Percentiles rank a stretch among this genome's conserved stretches.
phyloP scores from a whole-genome alignment of 2,329 filamentous ascomycete species.

The Diaporthe destruens region DNA sequence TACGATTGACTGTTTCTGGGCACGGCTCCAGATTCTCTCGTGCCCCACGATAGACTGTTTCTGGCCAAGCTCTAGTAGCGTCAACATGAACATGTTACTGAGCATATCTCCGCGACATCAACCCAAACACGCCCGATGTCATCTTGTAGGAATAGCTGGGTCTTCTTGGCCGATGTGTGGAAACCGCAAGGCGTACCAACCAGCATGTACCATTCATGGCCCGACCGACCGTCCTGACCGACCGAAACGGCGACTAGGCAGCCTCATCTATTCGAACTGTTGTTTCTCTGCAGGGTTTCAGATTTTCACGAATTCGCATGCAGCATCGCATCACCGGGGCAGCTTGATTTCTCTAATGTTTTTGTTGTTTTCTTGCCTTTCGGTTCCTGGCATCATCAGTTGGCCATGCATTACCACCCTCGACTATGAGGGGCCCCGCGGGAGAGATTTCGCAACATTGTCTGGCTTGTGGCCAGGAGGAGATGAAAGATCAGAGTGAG shows the following conservation, averaged over 20 bases:
- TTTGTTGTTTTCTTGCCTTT: neutral
- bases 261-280: neutral
- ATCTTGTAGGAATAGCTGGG: conserved; percentile 22
- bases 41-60: neutral
- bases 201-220: conserved; percentile 15
- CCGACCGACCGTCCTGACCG: neutral
- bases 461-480: neutral
- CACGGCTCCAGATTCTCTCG: neutral
- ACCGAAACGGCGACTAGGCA: neutral
- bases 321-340: conserved; percentile 24
- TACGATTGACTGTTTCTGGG: neutral
- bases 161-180: neutral
- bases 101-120: neutral
- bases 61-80: neutral
- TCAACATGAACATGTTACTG: neutral
- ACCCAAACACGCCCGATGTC: neutral
- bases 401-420: neutral
- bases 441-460: neutral
- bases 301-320: neutral
- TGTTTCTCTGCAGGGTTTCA: conserved; percentile 21
- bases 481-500: neutral
- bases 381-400: conserved; percentile 20
- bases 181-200: neutral
- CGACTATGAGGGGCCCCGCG: neutral
- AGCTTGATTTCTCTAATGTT: conserved; percentile 5